A percentile compares a stretch with the other conserved stretches of the same genome.
Evolutionary conservation across 2,329 filamentous ascomycete genomes (phyloP).

Genomic region (Phaeoacremonium minimum): DNA sequence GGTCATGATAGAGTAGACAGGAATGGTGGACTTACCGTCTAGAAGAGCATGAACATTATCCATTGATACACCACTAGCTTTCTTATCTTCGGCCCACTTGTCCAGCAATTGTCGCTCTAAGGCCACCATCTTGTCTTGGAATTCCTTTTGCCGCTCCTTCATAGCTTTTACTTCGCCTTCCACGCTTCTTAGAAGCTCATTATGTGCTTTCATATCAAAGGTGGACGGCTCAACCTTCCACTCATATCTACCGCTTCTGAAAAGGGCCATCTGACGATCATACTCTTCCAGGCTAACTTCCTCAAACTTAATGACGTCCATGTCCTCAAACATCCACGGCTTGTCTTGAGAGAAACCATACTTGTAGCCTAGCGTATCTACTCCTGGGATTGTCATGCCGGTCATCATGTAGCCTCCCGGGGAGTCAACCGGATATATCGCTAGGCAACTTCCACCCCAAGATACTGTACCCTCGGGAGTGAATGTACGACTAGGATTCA

Average conservation of each 20-base stretch:
- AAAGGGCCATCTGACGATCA: constrained; percentile 39
- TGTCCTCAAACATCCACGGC: constrained; percentile 53
- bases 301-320: constrained; percentile 53
- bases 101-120: constrained; percentile 10
- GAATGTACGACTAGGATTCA: constrained; percentile 51
- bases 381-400: constrained; percentile 46
- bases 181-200: constrained; percentile 39
- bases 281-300: constrained; percentile 47
- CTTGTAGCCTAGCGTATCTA: constrained; percentile 49
- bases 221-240: constrained; percentile 43
- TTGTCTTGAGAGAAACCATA: constrained; percentile 35
- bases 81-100: constrained; percentile 13
- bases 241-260: constrained; percentile 44
- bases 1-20: no score
- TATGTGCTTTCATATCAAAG: constrained; percentile 54
- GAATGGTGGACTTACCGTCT: constrained; percentile 29
- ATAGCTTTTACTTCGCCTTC: constrained; percentile 41
- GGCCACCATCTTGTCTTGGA: constrained; percentile 29
- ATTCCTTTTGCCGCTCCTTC: constrained; percentile 35
- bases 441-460: constrained; percentile 51
- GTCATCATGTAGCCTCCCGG: constrained; percentile 54
- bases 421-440: constrained; percentile 50
- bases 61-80: constrained; percentile 35
- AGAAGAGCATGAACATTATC: constrained; percentile 43
- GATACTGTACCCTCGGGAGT: constrained; percentile 52